Base-by-base conservation (phyloP, 441 rosid genomes). In the Rhodomyrtus psidioides region DNA sequence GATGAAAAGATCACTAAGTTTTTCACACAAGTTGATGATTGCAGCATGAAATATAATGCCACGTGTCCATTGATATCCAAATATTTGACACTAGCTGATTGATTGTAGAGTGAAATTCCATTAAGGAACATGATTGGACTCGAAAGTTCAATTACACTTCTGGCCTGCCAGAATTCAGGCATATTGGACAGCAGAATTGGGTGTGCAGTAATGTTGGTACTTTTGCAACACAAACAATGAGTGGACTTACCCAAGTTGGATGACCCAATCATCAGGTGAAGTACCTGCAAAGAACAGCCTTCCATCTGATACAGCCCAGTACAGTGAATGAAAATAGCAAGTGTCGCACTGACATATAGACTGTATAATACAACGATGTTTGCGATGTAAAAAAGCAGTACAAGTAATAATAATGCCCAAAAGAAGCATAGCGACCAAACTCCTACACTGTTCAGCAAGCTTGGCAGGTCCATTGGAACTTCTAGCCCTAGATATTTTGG, bases 211-310 rank as follows among this genome's bases (percentile, higher is more conserved):
- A 70, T 70, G 81, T 21, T 12, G 81, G n/a, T 39, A 39, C 23
- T 39, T 70, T 39, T 70, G 81, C 81, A 70, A 39, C 51, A n/a
- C 27, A 44, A 85, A 53, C 23, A n/a, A 28, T 21, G 13, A 53
- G 9, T 27, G 82, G 74, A 24, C 87, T 87, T 90, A 93, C 95
- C 93, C 27, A 92, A 87, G 91, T 87, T 93, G 85, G 95, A 93
- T 62, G 91, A 91, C 82, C 93, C 95, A 88, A 93, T 91, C 91
- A 92, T 90, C 59, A 93, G 90, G 88, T 93, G 94, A 83, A 93
- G 92, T 65, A 92, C 94, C 94, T 93, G 91, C 75, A 59, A 81
- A 39, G 81, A 55, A 56, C 58, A 81, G 59, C 49, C 55, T 75
- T 39, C 58, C 53, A 49, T 81, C 55, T 53, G 42, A 60, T 65